Percentiles rank a stretch among this genome's conserved stretches.
phyloP scores from a whole-genome alignment of 1,284 basidiomycete genomes.

The Ganoderma lucidum region DNA sequence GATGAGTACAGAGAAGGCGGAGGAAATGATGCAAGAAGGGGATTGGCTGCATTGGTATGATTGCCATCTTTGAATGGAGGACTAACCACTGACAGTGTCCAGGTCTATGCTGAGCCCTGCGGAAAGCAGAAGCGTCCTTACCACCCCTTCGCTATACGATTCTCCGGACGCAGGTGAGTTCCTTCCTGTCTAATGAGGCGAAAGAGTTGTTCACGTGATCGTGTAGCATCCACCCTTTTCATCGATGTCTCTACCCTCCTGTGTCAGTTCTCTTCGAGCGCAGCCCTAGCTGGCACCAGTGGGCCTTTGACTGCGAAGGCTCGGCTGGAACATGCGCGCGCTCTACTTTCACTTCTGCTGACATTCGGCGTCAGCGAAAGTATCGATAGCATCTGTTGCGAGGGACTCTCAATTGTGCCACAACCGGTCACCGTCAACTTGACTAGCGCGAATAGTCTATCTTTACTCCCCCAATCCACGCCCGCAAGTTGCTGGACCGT shows the following conservation, averaged over 20 bases:
- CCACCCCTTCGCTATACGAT: neutral
- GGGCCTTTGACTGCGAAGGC: constrained; percentile 11
- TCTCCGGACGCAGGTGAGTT: constrained; percentile 22
- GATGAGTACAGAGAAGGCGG: constrained; percentile 78
- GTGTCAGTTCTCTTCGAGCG: constrained; percentile 24
- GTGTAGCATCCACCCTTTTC: constrained; percentile 40
- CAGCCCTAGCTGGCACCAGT: constrained; percentile 14
- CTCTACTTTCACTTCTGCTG: constrained; percentile 49
- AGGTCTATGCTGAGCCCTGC: constrained; percentile 15
- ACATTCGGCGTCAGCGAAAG: constrained; percentile 56
- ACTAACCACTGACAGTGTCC: neutral
- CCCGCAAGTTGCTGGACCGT: constrained; percentile 67
- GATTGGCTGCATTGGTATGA: constrained; percentile 78
- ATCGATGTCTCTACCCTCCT: constrained; percentile 42
- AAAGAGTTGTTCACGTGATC: neutral
- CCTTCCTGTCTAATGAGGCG: no score
- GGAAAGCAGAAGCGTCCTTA: constrained; percentile 11
- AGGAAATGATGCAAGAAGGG: constrained; percentile 74
- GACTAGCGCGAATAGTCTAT: constrained; percentile 48
- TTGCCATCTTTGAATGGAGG: neutral
- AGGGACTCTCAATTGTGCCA: constrained; percentile 53
- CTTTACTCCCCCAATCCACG: constrained; percentile 50
- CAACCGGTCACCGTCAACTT: constrained; percentile 50
- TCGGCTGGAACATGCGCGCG: constrained; percentile 35
- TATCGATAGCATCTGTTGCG: constrained; percentile 71